Conservation (phyloP, 176 grass and related monocot genomes). For the Carex myosuroides region DNA sequence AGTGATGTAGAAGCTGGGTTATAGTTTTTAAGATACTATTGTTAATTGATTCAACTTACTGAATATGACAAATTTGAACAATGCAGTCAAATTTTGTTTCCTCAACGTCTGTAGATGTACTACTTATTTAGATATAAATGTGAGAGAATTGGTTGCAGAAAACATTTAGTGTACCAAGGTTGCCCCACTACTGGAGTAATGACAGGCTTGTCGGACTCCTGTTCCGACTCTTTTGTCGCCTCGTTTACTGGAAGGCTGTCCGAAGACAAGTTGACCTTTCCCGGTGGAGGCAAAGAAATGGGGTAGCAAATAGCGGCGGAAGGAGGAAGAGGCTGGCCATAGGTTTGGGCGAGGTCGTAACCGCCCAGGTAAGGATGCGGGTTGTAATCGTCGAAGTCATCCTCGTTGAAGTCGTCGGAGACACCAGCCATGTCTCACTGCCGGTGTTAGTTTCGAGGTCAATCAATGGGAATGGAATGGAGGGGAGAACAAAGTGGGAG, state of each 20-base stretch:
- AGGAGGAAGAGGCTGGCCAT: conserved; percentile 40
- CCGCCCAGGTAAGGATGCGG: conserved; percentile 78
- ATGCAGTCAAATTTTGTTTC: not conserved
- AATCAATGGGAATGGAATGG: not conserved
- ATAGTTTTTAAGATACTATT: not conserved
- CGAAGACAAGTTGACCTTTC: not conserved
- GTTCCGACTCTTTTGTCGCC: not conserved
- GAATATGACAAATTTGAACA: not conserved
- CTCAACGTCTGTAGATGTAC: not conserved
- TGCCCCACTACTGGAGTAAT: conserved; percentile 1
- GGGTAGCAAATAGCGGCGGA: conserved; percentile 35
- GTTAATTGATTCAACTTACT: not conserved
- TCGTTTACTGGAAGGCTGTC: not conserved
- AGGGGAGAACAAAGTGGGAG: not conserved
- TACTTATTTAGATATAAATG: not conserved
- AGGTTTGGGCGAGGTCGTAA: conserved; percentile 67
- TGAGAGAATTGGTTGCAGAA: not conserved
- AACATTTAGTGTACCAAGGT: not conserved
- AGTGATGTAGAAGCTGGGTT: not conserved
- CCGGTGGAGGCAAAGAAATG: conserved; percentile 9
- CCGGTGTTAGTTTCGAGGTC: not conserved
- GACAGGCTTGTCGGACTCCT: not conserved
- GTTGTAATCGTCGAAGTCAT: conserved; percentile 76
- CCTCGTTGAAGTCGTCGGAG: conserved; percentile 40
- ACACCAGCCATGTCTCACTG: conserved; percentile 16